Conservation (phyloP, 805 yeast genomes). For the Candida boleticola region DNA sequence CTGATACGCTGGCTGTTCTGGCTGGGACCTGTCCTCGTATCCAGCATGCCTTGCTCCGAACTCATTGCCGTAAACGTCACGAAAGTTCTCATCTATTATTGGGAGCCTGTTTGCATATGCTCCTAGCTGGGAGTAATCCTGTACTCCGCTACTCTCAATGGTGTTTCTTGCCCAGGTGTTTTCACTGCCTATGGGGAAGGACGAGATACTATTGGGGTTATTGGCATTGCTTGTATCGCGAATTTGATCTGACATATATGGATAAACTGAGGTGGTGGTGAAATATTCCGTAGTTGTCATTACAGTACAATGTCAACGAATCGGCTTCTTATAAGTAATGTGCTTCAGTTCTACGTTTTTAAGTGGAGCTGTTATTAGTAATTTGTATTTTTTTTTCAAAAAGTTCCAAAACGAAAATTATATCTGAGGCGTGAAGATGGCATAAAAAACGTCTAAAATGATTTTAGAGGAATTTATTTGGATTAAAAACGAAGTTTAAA, state of each 20-base stretch:
- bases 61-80: background rate
- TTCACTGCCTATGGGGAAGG: too few relatives aligned
- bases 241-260: background rate
- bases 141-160: too few relatives aligned
- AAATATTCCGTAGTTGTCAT: background rate
- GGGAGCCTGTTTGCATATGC: background rate
- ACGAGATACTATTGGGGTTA: too few relatives aligned
- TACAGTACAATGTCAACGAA: background rate
- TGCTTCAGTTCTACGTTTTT: too few relatives aligned
- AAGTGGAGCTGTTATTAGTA: too few relatives aligned
- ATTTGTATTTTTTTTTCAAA: background rate
- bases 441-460: conserved; percentile 1
- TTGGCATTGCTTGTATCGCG: background rate
- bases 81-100: background rate
- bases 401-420: background rate
- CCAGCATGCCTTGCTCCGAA: background rate
- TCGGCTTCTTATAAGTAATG: background rate
- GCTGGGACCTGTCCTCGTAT: background rate
- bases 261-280: background rate
- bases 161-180: too few relatives aligned
- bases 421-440: background rate
- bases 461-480: background rate
- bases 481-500: conserved; percentile 1
- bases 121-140: too few relatives aligned
- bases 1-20: background rate